Conservation (phyloP, 2,329 filamentous ascomycete species). For the Mycosphaerelloides madeirae region DNA sequence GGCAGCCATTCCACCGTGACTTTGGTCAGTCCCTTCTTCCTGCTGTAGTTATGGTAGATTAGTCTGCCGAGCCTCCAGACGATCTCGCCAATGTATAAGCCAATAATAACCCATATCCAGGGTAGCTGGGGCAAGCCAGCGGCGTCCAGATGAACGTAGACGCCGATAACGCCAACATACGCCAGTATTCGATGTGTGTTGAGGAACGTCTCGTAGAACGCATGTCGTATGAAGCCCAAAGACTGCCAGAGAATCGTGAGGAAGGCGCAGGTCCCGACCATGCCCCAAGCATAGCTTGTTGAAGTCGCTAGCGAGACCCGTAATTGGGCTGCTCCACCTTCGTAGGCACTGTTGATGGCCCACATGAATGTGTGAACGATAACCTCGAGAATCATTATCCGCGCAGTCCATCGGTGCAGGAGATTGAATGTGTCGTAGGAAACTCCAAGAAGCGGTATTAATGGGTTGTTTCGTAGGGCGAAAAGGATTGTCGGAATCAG, state of each 20-base stretch:
- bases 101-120: constrained; percentile 68
- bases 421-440: constrained; percentile 97
- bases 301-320: constrained; percentile 51
- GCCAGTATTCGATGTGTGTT: constrained; percentile 77
- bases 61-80: constrained; percentile 46
- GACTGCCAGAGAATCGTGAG: constrained; percentile 64
- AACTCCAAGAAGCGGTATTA: constrained; percentile 75
- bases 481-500: constrained; percentile 88
- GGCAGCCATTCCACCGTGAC: constrained; percentile 56
- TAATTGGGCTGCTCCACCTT: constrained; percentile 59
- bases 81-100: constrained; percentile 71
- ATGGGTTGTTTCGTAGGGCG: constrained; percentile 85
- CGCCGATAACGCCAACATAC: constrained; percentile 61
- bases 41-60: constrained; percentile 51
- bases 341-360: constrained; percentile 60
- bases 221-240: constrained; percentile 77
- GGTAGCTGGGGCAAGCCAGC: constrained; percentile 63
- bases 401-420: constrained; percentile 76
- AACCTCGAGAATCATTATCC: constrained; percentile 65
- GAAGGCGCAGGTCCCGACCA: constrained; percentile 57
- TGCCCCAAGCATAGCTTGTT: constrained; percentile 62
- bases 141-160: constrained; percentile 72
- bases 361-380: constrained; percentile 68
- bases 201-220: constrained; percentile 95
- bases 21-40: constrained; percentile 45